Evolutionary conservation across 202 grass and related monocot genomes (phyloP).

Genomic region (Elaeis oleifera): DNA sequence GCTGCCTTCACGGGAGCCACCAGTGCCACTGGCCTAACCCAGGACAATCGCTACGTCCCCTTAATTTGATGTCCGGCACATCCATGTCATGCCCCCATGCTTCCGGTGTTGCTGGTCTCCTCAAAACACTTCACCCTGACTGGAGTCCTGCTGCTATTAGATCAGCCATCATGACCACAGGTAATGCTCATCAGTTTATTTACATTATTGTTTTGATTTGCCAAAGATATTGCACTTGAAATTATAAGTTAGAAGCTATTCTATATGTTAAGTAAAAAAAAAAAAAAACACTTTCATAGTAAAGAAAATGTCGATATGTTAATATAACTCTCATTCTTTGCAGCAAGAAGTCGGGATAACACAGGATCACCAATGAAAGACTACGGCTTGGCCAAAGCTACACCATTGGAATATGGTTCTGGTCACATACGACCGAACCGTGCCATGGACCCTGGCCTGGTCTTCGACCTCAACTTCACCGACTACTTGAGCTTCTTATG

Average conservation of each 20-base stretch:
- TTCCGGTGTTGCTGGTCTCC: constrained; percentile 1
- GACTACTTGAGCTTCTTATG: constrained; percentile 15
- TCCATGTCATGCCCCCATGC: constrained; percentile 16
- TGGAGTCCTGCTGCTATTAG: constrained; percentile 13
- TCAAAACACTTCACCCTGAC: constrained; percentile 47
- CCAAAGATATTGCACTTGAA: too few relatives aligned
- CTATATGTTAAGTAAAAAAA: too few relatives aligned
- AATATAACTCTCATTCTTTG: background rate
- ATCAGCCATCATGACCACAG: constrained; percentile 31
- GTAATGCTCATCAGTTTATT: constrained; percentile 3
- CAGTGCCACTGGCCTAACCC: constrained; percentile 4
- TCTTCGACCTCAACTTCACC: constrained; percentile 5
- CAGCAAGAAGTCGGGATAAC: constrained; percentile 33
- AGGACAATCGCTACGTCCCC: constrained; percentile 28
- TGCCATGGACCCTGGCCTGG: constrained; percentile 8
- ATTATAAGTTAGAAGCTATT: too few relatives aligned
- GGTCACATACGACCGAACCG: constrained; percentile 15
- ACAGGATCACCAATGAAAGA: background rate
- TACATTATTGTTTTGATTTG: too few relatives aligned
- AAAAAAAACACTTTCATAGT: too few relatives aligned
- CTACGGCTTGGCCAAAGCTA: background rate
- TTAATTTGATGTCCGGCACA: constrained; percentile 3
- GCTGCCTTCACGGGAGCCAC: constrained; percentile 36
- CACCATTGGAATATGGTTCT: background rate
- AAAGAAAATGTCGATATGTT: background rate